Conservation (phyloP, 106 monocot genomes). For the Agapanthus africanus region DNA sequence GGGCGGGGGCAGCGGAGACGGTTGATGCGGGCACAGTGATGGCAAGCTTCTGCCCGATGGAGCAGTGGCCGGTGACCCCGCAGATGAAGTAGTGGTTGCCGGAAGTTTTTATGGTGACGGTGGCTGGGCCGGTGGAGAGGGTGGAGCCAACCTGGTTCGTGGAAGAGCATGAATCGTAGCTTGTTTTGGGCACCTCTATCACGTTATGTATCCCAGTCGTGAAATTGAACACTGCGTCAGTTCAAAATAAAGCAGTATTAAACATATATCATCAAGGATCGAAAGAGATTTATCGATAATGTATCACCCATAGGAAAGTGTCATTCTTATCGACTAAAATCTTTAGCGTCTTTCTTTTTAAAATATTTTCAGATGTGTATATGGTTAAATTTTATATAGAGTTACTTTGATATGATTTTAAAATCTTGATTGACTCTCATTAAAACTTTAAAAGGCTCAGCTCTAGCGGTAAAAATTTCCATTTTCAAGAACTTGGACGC, state of each 20-base stretch:
- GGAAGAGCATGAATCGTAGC: conserved; percentile 24
- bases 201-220: conserved; percentile 17
- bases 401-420: too few relatives aligned
- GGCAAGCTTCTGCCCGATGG: conserved; percentile 24
- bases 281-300: too few relatives aligned
- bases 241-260: background rate
- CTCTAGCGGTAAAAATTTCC: too few relatives aligned
- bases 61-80: conserved; percentile 24
- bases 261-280: background rate
- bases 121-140: conserved; percentile 20
- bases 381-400: too few relatives aligned
- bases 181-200: conserved; percentile 16
- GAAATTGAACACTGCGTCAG: conserved; percentile 22
- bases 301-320: too few relatives aligned
- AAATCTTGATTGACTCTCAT: too few relatives aligned
- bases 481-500: too few relatives aligned
- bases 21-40: too few relatives aligned
- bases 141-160: conserved; percentile 9
- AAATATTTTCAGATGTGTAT: too few relatives aligned
- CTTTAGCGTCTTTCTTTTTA: too few relatives aligned
- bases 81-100: conserved; percentile 33
- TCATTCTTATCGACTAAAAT: too few relatives aligned
- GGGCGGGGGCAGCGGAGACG: background rate
- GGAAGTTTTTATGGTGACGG: conserved; percentile 9
- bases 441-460: too few relatives aligned